Evolutionary conservation across 495 filamentous ascomycete genomes (phyloP).

Genomic region (Hypoxylon subgilvum): DNA sequence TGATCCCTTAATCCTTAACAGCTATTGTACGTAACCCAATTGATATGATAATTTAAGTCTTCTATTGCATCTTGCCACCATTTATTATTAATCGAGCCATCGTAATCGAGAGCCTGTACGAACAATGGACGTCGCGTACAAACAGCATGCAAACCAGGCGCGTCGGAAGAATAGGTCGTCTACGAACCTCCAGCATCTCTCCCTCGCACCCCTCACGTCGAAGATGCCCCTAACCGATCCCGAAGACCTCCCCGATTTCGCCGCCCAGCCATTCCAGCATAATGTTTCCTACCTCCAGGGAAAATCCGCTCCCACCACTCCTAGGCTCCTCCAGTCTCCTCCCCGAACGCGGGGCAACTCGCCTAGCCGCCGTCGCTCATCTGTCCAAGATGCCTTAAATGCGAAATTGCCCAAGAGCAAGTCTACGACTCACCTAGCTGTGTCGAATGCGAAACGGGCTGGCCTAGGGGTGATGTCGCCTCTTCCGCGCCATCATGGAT

Average conservation of each 20-base stretch:
- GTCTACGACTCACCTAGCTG: constrained; percentile 52
- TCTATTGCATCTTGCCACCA: background rate
- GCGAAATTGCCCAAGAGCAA: constrained; percentile 50
- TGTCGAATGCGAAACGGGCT: constrained; percentile 24
- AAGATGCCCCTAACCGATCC: constrained; percentile 65
- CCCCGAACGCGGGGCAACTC: constrained; percentile 49
- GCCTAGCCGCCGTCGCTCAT: constrained; percentile 43
- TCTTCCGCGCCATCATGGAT: constrained; percentile 30
- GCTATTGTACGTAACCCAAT: constrained; percentile 8
- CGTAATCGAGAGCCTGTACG: background rate
- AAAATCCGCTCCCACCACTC: constrained; percentile 63
- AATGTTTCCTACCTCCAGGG: constrained; percentile 58
- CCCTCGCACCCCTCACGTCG: constrained; percentile 70
- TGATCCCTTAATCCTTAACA: too few species aligned
- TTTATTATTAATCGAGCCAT: background rate
- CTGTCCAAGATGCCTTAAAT: constrained; percentile 38
- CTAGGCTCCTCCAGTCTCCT: constrained; percentile 61
- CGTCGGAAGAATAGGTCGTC: constrained; percentile 55
- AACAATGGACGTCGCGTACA: constrained; percentile 60
- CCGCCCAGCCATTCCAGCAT: constrained; percentile 33
- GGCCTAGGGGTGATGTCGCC: constrained; percentile 27
- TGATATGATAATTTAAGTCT: background rate
- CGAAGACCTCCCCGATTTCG: constrained; percentile 48
- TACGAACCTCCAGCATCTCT: constrained; percentile 58
- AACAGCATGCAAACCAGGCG: constrained; percentile 56